Percentiles rank a stretch among this genome's conserved stretches.
These are phyloP conservation scores for Kluyveromyces nonfermentans DNA, from an alignment of 805 yeast species.

Conservation along the genomic window DNA sequence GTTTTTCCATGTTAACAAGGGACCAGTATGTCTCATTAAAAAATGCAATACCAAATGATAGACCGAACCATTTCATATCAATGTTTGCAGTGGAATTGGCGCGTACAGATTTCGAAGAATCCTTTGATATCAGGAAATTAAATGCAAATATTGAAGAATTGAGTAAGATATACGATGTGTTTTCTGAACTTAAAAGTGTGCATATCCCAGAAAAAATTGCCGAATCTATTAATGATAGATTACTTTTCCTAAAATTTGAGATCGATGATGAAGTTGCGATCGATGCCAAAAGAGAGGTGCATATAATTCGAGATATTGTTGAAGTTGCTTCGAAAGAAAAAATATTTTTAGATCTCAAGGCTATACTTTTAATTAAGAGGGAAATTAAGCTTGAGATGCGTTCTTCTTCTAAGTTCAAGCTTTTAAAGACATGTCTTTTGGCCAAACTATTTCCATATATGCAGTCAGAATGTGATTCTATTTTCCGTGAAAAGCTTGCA, in stretches of 20 bases:
- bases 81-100: neutral
- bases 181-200: neutral
- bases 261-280: neutral
- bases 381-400: neutral
- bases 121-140: neutral
- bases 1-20: neutral
- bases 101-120: neutral
- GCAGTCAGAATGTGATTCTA: slow-evolving; percentile 1
- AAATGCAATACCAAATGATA: neutral
- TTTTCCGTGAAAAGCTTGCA: neutral
- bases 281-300: neutral
- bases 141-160: neutral
- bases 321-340: neutral
- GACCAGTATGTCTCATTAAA: neutral
- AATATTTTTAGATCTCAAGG: neutral
- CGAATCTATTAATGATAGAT: neutral
- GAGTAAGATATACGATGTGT: neutral
- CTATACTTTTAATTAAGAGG: neutral
- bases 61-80: neutral
- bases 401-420: neutral
- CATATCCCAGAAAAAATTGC: neutral
- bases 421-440: slow-evolving; percentile 1
- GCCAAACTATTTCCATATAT: slow-evolving; percentile 1
- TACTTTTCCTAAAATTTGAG: neutral
- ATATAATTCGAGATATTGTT: neutral